Base-by-base conservation (phyloP, 768 basidiomycete species). In the Lyophyllum shimeji region DNA sequence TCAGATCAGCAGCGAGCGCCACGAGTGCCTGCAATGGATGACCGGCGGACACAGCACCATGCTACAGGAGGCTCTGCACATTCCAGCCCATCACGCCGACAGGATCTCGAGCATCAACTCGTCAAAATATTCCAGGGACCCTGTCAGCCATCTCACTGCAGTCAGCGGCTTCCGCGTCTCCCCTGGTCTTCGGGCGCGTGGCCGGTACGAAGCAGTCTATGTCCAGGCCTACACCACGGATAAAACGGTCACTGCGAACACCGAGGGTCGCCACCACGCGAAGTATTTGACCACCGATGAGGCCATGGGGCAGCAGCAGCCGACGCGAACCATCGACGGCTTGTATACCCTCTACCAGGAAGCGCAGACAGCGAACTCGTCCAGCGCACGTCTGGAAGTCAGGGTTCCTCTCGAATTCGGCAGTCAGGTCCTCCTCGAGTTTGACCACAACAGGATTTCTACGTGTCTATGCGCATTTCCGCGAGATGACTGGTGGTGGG, bases 221-320 rank as follows among this genome's bases (percentile, higher is more conserved):
- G 9, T 65, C 6, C 61, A 63, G 34, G 57, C 51, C 0, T 64
- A 63, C 18, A 56, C 52, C 0, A 67, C 66, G 0, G 63, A 64
- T 29, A 67, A 67, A 39, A 17, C 57, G 0, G 25, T 60, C 1
- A 21, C 52, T 9, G 62, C 59, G 39, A 44, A 48, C 7, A 20
- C 25, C 0, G 58, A 65, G 1, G 37, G 37, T 13, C 15, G 39
- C 7, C 55, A 60, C 27, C 60, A 59, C 20, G 57, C 51, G 0
- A 63, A 63, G 17, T 57, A 52, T 11, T 44, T 63, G 2, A 56
- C 60, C 13, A 12, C 46, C 13, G 51, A 54, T n/a, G 57, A 60
- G 27, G 61, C 59, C 1, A 63, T 63, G 61, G 45, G 29, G 0
- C 0, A 15, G 1, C 20, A 5, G 0, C 56, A 63, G 0, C 59